Evolutionary conservation across 1,284 basidiomycete genomes (phyloP).

Genomic region (Rhodotorula sp.): DNA sequence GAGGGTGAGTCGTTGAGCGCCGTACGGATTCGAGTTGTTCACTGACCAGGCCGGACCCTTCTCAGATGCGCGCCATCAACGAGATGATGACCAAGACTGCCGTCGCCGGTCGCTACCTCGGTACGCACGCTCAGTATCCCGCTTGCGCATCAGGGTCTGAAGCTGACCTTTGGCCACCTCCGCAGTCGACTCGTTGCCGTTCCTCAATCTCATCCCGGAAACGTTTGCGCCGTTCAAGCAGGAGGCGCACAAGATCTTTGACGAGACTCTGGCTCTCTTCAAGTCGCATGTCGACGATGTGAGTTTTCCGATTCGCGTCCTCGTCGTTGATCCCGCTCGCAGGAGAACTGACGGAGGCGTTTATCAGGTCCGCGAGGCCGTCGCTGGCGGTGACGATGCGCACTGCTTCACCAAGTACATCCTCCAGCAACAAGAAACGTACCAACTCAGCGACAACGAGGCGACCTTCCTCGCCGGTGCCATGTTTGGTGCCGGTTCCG

Average conservation of each 20-base stretch:
- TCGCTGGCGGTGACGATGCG: slow-evolving; percentile 32
- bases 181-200: slow-evolving; percentile 44
- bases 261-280: slow-evolving; percentile 43
- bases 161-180: neutral
- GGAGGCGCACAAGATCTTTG: slow-evolving; percentile 23
- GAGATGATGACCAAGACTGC: slow-evolving; percentile 44
- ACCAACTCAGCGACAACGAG: slow-evolving; percentile 42
- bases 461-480: slow-evolving; percentile 43
- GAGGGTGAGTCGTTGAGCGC: slow-evolving; percentile 22
- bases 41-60: neutral
- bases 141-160: too few relatives aligned
- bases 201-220: slow-evolving; percentile 42
- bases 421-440: slow-evolving; percentile 39
- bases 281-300: slow-evolving; percentile 39
- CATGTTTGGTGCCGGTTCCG: slow-evolving; percentile 42
- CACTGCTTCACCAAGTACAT: slow-evolving; percentile 46
- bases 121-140: neutral
- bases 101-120: slow-evolving; percentile 43
- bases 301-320: neutral
- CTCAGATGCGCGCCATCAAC: slow-evolving; percentile 38
- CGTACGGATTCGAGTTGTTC: neutral
- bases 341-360: neutral
- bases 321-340: neutral
- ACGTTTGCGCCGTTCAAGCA: slow-evolving; percentile 45
- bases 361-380: slow-evolving; percentile 4